These are phyloP conservation scores for Trichoderma cornu-damae DNA, from an alignment of 2,329 filamentous ascomycete species.

Conservation along the genomic window DNA sequence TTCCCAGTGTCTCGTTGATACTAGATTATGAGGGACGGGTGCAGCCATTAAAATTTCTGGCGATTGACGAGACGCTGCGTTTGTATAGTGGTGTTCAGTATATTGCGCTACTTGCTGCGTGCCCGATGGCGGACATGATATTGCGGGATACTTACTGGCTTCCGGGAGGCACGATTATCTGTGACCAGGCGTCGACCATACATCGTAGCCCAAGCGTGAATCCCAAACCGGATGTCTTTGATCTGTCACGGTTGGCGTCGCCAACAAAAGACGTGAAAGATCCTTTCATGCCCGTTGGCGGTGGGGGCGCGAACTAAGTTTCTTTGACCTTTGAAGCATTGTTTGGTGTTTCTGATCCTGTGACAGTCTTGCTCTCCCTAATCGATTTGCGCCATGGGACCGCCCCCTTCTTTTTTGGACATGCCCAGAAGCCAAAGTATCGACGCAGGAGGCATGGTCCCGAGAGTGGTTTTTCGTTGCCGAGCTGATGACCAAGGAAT, in stretches of 20 bases:
- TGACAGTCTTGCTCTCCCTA: too few relatives aligned
- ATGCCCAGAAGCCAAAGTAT: constrained; percentile 34
- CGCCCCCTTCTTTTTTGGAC: constrained; percentile 47
- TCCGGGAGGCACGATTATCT: not conserved
- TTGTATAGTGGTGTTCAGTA: constrained; percentile 10
- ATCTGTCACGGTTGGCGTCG: not conserved
- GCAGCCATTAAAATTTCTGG: constrained; percentile 1
- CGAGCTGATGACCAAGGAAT: constrained; percentile 31
- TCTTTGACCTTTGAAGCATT: too few relatives aligned
- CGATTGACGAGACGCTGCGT: constrained; percentile 10
- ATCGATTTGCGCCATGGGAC: constrained; percentile 49
- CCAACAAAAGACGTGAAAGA: constrained; percentile 38
- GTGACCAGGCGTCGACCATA: constrained; percentile 2
- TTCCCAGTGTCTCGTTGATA: too few relatives aligned
- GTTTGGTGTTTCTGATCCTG: too few relatives aligned
- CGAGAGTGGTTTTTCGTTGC: constrained; percentile 31
- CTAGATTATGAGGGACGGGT: too few relatives aligned
- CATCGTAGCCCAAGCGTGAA: not conserved
- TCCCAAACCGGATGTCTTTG: constrained; percentile 6
- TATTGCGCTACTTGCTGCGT: not conserved
- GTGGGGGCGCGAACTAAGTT: constrained; percentile 24
- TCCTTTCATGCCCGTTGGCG: constrained; percentile 30
- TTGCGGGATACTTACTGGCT: constrained; percentile 1
- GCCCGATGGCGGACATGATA: not conserved
- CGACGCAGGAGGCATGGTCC: constrained; percentile 28